Percentiles rank a stretch among this genome's conserved stretches.
Conservation (phyloP, 257 asterid genomes). For the Gentiana dahurica region DNA sequence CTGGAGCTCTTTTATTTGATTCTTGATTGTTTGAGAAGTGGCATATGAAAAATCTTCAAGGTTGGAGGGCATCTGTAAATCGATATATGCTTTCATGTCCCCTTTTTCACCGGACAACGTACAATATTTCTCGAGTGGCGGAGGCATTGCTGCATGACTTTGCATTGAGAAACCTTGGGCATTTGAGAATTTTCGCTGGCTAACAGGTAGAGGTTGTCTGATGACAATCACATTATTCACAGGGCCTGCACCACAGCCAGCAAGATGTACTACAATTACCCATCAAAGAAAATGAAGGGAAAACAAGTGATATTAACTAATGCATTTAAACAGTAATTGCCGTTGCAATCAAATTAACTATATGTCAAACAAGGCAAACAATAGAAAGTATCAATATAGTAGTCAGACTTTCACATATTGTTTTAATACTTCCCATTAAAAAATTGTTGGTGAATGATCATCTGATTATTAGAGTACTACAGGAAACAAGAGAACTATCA, state of each 20-base stretch:
- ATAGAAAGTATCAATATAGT: no score
- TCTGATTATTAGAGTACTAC: no score
- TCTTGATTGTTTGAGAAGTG: slow-evolving; percentile 52
- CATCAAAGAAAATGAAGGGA: no score
- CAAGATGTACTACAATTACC: no score
- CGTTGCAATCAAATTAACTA: no score
- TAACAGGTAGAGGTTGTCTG: slow-evolving; percentile 39
- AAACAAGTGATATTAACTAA: no score
- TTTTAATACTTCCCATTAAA: no score
- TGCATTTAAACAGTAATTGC: no score
- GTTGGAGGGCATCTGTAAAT: slow-evolving; percentile 26
- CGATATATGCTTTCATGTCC: slow-evolving; percentile 32
- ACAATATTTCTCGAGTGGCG: slow-evolving; percentile 54
- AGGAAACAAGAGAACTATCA: no score
- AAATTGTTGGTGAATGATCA: no score
- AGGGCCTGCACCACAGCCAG: slow-evolving; percentile 41
- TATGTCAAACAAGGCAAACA: no score
- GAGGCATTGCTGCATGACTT: slow-evolving; percentile 42
- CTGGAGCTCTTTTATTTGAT: slow-evolving; percentile 74
- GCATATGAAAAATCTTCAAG: slow-evolving; percentile 31
- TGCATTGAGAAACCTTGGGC: slow-evolving; percentile 26
- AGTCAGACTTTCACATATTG: no score
- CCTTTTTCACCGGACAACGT: slow-evolving; percentile 41
- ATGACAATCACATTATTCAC: slow-evolving; percentile 57
- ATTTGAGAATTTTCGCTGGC: slow-evolving; percentile 26